Conservation (phyloP, 192 early-diverging fungal species). For the Geranomyces variabilis region DNA sequence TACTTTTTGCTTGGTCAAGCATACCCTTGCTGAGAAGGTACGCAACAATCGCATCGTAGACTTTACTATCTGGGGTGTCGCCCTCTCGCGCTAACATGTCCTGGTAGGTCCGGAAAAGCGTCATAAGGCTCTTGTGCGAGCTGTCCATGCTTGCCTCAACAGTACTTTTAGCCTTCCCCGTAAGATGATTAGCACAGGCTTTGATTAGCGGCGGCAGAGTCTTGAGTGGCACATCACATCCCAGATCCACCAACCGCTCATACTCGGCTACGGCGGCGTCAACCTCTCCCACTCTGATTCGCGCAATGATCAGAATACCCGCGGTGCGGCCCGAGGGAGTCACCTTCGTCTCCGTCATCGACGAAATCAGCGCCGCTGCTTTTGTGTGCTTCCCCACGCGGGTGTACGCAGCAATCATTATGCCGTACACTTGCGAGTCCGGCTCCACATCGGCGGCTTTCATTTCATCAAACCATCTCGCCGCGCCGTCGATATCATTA, state of each 20-base stretch:
- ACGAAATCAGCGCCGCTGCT: not conserved
- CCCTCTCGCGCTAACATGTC: too few relatives aligned
- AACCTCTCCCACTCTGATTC: not conserved
- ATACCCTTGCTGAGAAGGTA: not conserved
- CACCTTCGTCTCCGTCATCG: slow-evolving; percentile 1
- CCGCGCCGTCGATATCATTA: not conserved
- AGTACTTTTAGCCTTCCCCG: not conserved
- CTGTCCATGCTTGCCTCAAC: not conserved
- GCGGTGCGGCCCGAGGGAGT: not conserved
- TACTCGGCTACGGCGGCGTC: not conserved
- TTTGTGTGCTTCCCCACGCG: not conserved
- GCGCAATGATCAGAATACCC: not conserved
- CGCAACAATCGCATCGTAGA: not conserved
- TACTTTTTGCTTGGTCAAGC: not conserved
- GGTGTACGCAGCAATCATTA: slow-evolving; percentile 3
- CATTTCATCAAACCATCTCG: slow-evolving; percentile 4
- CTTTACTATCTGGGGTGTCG: not conserved
- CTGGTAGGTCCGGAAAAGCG: not conserved
- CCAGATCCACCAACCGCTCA: not conserved
- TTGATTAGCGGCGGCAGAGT: not conserved
- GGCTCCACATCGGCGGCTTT: not conserved
- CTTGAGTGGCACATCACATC: not conserved
- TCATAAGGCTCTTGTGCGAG: not conserved
- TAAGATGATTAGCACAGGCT: not conserved
- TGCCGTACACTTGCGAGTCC: not conserved